phyloP scores from a whole-genome alignment of 1,284 basidiomycete species.

The Marasmius oreades region DNA sequence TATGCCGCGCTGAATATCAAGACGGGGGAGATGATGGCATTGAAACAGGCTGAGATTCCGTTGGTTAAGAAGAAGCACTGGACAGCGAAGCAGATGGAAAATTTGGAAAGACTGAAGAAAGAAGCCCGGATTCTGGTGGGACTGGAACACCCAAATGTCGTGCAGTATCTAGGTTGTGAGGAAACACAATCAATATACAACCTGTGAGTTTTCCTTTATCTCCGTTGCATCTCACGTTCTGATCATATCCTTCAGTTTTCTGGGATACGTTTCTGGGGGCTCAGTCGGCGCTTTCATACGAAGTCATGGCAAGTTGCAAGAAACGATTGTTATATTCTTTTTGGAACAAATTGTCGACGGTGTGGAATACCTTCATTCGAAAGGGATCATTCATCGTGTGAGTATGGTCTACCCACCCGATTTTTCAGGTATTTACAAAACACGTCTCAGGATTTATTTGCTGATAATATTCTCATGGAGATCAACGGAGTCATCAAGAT shows the following conservation, averaged over 20 bases:
- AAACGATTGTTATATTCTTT: constrained; percentile 91
- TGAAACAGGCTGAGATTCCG: constrained; percentile 86
- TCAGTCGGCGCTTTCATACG: constrained; percentile 91
- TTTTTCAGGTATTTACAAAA: constrained; percentile 6
- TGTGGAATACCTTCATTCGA: constrained; percentile 89
- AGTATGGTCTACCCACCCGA: constrained; percentile 19
- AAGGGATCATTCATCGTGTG: constrained; percentile 90
- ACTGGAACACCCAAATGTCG: constrained; percentile 95
- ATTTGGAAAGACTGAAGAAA: constrained; percentile 89
- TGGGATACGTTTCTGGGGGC: constrained; percentile 98
- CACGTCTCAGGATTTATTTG: constrained; percentile 82
- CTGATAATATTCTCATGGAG: constrained; percentile 97
- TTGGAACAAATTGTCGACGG: constrained; percentile 91
- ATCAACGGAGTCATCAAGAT: constrained; percentile 94
- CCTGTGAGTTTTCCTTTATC: constrained; percentile 63
- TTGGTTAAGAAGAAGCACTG: constrained; percentile 57
- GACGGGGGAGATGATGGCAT: constrained; percentile 87
- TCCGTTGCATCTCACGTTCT: constrained; percentile 9
- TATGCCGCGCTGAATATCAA: constrained; percentile 83
- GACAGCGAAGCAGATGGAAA: constrained; percentile 63
- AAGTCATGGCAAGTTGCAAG: constrained; percentile 90
- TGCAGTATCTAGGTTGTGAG: constrained; percentile 97
- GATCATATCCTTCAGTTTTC: constrained; percentile 57
- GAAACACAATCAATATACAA: constrained; percentile 87
- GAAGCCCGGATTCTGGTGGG: constrained; percentile 97